Evolutionary conservation across 2,329 filamentous ascomycete species (phyloP).

Genomic region (Aspergillus sojae): DNA sequence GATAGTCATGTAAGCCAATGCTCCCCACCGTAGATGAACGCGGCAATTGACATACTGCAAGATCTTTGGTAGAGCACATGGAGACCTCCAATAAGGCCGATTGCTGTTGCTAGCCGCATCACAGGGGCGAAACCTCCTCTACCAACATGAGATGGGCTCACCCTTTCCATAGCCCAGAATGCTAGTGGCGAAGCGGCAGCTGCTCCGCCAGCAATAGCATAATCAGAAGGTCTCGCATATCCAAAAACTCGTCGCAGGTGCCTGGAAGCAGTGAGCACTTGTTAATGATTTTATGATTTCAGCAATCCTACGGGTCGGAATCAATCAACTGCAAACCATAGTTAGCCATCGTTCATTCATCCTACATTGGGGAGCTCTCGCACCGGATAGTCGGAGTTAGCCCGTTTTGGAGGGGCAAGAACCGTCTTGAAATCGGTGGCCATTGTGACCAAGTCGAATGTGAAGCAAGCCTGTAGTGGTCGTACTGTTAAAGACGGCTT

Average conservation of each 20-base stretch:
- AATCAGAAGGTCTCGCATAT: conserved; percentile 87
- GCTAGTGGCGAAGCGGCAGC: conserved; percentile 73
- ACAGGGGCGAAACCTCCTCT: conserved; percentile 79
- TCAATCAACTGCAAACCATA: conserved; percentile 78
- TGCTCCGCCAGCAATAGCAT: conserved; percentile 68
- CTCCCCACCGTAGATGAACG: background rate
- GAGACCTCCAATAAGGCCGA: conserved; percentile 78
- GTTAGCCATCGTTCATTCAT: conserved; percentile 21
- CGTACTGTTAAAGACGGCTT: conserved; percentile 25
- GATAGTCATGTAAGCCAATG: conserved; percentile 19
- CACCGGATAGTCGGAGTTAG: conserved; percentile 86
- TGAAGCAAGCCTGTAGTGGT: conserved; percentile 16
- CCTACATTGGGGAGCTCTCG: conserved; percentile 40
- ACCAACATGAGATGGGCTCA: conserved; percentile 82
- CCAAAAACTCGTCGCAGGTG: conserved; percentile 87
- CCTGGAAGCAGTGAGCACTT: conserved; percentile 53
- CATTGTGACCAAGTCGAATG: conserved; percentile 32
- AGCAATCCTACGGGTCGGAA: conserved; percentile 81
- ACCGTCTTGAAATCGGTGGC: conserved; percentile 43
- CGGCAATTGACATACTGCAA: conserved; percentile 63
- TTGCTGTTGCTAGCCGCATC: conserved; percentile 74
- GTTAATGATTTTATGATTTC: conserved; percentile 11
- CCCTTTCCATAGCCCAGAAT: conserved; percentile 78
- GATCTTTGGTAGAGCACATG: conserved; percentile 84
- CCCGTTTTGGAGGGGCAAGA: conserved; percentile 73